A percentile compares a stretch with the other conserved stretches of the same genome.
Evolutionary conservation across 2,329 filamentous ascomycete genomes (phyloP).

Genomic region (Fusarium duplospermum): DNA sequence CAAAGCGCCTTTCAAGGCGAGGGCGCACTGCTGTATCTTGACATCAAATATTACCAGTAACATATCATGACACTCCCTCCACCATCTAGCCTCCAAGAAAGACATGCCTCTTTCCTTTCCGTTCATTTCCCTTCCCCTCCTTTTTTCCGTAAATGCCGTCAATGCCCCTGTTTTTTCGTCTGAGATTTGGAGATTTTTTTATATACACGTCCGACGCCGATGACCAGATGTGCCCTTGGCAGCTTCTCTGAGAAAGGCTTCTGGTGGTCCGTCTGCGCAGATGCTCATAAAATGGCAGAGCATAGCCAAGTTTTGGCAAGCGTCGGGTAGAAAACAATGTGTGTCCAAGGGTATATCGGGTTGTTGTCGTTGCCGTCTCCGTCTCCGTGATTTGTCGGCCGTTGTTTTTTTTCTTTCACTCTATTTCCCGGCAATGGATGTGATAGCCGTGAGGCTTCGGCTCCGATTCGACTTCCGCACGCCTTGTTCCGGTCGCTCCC

Average conservation of each 20-base stretch:
- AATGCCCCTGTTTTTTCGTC: constrained; percentile 14
- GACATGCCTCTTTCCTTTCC: constrained; percentile 17
- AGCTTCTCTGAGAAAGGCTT: neutral
- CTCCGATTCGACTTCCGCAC: constrained; percentile 16
- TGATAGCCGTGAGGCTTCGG: constrained; percentile 10
- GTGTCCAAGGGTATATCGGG: constrained; percentile 30
- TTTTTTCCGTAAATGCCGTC: constrained; percentile 21
- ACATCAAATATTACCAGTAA: constrained; percentile 34
- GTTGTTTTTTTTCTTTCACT: constrained; percentile 16
- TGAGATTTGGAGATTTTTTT: constrained; percentile 40
- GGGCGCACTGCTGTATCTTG: constrained; percentile 33
- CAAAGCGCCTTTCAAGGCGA: neutral
- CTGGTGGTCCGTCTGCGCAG: constrained; percentile 3
- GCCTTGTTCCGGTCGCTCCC: constrained; percentile 6
- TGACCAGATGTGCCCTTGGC: constrained; percentile 4
- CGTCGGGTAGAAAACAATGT: constrained; percentile 25
- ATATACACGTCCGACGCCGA: constrained; percentile 40
- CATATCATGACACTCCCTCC: constrained; percentile 40
- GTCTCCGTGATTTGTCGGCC: constrained; percentile 7
- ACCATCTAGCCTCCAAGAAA: constrained; percentile 33
- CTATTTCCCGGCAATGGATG: constrained; percentile 10
- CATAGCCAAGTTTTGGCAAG: constrained; percentile 15
- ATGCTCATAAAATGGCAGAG: constrained; percentile 5
- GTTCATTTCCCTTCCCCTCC: neutral
- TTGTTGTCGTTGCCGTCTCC: constrained; percentile 16